Conservation (phyloP, 1,284 basidiomycete species). For the Tremellales sp. region DNA sequence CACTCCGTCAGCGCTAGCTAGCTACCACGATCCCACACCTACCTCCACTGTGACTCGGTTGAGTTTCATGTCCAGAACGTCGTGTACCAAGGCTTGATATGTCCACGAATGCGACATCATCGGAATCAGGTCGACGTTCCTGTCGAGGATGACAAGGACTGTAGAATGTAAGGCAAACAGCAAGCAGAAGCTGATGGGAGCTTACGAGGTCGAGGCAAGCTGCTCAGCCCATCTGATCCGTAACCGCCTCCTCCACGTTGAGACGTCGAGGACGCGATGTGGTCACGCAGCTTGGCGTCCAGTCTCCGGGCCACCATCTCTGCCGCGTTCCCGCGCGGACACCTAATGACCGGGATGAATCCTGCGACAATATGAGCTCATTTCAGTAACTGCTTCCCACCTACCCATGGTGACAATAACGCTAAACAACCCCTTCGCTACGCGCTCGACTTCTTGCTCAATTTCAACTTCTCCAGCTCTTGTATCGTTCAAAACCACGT, state of each 20-base stretch:
- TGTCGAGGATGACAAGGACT: constrained; percentile 91
- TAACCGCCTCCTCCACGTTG: constrained; percentile 55
- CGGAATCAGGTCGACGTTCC: constrained; percentile 91
- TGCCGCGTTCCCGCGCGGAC: constrained; percentile 92
- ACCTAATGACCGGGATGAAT: constrained; percentile 90
- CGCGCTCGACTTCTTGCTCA: constrained; percentile 87
- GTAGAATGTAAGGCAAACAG: constrained; percentile 88
- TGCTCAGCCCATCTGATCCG: constrained; percentile 54
- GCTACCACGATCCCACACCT: constrained; percentile 14
- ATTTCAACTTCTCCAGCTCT: constrained; percentile 84
- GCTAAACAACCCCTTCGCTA: constrained; percentile 87
- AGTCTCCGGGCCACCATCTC: constrained; percentile 97
- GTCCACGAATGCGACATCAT: constrained; percentile 99
- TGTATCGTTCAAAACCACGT: constrained; percentile 89
- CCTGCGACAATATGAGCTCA: constrained; percentile 52
- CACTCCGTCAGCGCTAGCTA: constrained; percentile 3
- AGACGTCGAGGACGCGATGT: constrained; percentile 71
- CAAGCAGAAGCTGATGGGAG: neutral
- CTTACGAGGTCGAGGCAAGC: constrained; percentile 75
- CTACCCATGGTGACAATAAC: constrained; percentile 85
- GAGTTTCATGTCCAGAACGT: constrained; percentile 94
- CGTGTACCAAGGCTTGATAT: constrained; percentile 96
- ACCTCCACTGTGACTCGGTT: constrained; percentile 84
- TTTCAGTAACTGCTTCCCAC: constrained; percentile 22
- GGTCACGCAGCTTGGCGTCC: constrained; percentile 88